Evolutionary conservation across 805 yeast genomes (phyloP).

Genomic region (Candida manassasensis): DNA sequence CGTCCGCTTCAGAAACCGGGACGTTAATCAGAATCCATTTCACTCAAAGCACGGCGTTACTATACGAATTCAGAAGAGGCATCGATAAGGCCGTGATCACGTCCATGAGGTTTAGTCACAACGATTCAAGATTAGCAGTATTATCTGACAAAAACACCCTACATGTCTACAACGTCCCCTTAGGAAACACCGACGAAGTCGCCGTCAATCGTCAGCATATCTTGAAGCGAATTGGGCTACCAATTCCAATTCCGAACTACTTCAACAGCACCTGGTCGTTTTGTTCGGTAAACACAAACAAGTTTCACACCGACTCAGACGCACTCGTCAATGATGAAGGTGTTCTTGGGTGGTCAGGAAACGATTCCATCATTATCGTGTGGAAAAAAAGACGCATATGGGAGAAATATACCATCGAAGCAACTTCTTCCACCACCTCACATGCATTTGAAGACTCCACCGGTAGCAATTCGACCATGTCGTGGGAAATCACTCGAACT

Average conservation of each 20-base stretch:
- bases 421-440: conserved; percentile 23
- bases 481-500: conserved; percentile 20
- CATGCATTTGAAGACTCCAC: not conserved
- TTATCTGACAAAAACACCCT: conserved; percentile 85
- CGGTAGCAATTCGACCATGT: not conserved
- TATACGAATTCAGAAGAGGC: conserved; percentile 89
- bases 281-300: conserved; percentile 59
- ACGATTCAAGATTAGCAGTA: conserved; percentile 73
- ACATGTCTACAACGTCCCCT: conserved; percentile 64
- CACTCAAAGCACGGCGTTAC: conserved; percentile 57
- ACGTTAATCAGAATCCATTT: conserved; percentile 75
- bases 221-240: conserved; percentile 54
- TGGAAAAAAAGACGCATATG: conserved; percentile 74
- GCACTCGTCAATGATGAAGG: conserved; percentile 24
- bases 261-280: conserved; percentile 87
- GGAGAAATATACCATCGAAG: conserved; percentile 80
- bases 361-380: conserved; percentile 64
- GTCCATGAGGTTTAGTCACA: conserved; percentile 78
- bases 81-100: conserved; percentile 78
- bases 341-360: conserved; percentile 67
- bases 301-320: conserved; percentile 25
- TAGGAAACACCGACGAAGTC: not conserved
- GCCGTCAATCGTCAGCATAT: conserved; percentile 58
- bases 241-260: conserved; percentile 59
- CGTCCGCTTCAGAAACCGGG: conserved; percentile 79